Conservation (phyloP, 2,329 filamentous ascomycete species). For the Graphilbum fragrans region DNA sequence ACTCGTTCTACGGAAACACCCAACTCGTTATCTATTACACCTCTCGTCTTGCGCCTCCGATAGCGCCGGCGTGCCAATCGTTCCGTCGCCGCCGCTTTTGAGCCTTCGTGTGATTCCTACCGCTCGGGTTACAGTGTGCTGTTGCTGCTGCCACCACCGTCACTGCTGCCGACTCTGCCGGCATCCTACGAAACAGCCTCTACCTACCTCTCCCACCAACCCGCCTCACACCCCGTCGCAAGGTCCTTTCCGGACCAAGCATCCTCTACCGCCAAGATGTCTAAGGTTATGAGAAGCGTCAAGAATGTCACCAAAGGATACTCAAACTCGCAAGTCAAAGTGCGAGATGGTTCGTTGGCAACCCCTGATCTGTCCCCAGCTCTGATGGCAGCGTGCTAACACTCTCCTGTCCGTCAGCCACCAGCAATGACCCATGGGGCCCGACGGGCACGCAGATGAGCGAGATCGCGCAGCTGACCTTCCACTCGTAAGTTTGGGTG, state of each 20-base stretch:
- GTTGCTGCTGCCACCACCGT: too few species aligned
- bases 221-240: too few species aligned
- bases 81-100: neutral
- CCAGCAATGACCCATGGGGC: slow-evolving; percentile 97
- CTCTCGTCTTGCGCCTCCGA: too few species aligned
- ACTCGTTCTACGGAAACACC: neutral
- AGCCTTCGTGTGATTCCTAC: neutral
- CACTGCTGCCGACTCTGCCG: too few species aligned
- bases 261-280: slow-evolving; percentile 48
- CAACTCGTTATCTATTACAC: too few species aligned
- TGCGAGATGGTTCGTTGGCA: slow-evolving; percentile 70
- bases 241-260: neutral
- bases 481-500: slow-evolving; percentile 65
- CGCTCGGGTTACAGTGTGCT: neutral
- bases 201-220: too few species aligned
- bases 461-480: slow-evolving; percentile 95
- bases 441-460: slow-evolving; percentile 97
- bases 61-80: too few species aligned
- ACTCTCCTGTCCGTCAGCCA: slow-evolving; percentile 45
- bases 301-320: slow-evolving; percentile 99
- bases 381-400: too few species aligned
- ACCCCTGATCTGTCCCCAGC: neutral
- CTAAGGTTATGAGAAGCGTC: slow-evolving; percentile 90
- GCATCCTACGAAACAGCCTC: too few species aligned
- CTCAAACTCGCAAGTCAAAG: slow-evolving; percentile 91